A percentile compares a stretch with the other conserved stretches of the same genome.
Evolutionary conservation across 495 filamentous ascomycete genomes (phyloP).

Genomic region (Xylaria sp.): DNA sequence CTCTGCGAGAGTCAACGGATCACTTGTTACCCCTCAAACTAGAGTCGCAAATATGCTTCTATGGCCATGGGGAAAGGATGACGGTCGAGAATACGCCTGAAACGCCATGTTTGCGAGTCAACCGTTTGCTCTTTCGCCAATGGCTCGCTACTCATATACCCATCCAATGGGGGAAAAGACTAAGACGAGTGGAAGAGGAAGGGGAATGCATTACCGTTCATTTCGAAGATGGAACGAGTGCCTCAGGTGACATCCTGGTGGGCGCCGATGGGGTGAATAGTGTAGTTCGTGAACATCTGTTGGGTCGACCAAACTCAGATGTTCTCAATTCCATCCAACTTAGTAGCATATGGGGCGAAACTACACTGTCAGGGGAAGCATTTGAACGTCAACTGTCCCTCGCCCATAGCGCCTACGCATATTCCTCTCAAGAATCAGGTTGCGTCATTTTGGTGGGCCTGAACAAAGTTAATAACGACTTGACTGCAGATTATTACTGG

Average conservation of each 20-base stretch:
- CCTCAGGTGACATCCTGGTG: slow-evolving; percentile 52
- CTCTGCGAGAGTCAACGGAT: slow-evolving; percentile 45
- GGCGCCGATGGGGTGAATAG: slow-evolving; percentile 57
- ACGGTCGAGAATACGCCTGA: slow-evolving; percentile 37
- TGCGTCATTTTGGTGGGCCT: slow-evolving; percentile 41
- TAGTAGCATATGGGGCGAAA: slow-evolving; percentile 34
- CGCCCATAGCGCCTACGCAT: slow-evolving; percentile 36
- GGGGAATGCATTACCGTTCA: slow-evolving; percentile 64
- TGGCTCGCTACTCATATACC: slow-evolving; percentile 41
- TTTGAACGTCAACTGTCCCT: slow-evolving; percentile 41
- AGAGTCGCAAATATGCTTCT: slow-evolving; percentile 53
- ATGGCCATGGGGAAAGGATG: slow-evolving; percentile 22
- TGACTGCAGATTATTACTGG: slow-evolving; percentile 41
- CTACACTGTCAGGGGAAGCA: slow-evolving; percentile 31
- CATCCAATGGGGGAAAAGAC: slow-evolving; percentile 46
- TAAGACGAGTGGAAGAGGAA: slow-evolving; percentile 36
- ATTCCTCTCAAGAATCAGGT: neutral
- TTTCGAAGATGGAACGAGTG: slow-evolving; percentile 73
- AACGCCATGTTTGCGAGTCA: slow-evolving; percentile 54
- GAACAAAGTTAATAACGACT: slow-evolving; percentile 32
- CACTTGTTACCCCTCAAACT: slow-evolving; percentile 54
- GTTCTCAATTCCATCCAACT: slow-evolving; percentile 31
- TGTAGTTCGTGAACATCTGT: slow-evolving; percentile 41
- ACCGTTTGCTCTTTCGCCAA: slow-evolving; percentile 45
- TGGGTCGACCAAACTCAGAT: slow-evolving; percentile 37